Percentiles rank a stretch among this genome's conserved stretches.
Evolutionary conservation across 768 basidiomycete genomes (phyloP).

Genomic region (Floccularia luteovirens): DNA sequence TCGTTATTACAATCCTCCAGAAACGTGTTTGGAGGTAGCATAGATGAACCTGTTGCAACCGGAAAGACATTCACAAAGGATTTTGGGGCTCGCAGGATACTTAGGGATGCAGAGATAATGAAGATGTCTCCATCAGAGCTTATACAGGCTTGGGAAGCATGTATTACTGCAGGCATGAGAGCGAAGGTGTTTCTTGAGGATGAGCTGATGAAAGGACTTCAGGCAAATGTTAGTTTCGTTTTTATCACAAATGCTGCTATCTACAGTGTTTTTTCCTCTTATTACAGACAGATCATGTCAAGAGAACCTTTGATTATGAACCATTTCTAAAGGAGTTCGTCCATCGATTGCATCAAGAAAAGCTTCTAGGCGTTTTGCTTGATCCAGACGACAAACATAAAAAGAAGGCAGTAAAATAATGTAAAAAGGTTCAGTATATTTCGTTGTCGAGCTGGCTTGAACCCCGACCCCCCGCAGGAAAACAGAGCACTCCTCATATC

Average conservation of each 20-base stretch:
- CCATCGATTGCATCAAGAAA: constrained; percentile 33
- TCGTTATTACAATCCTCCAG: constrained; percentile 18
- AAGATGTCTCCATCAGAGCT: constrained; percentile 31
- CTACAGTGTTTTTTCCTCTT: neutral
- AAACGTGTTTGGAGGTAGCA: constrained; percentile 16
- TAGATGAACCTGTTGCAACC: constrained; percentile 13
- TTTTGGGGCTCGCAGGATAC: constrained; percentile 38
- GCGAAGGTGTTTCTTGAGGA: constrained; percentile 39
- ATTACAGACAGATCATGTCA: constrained; percentile 44
- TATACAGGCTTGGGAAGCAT: constrained; percentile 35
- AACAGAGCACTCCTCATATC: too few relatives aligned
- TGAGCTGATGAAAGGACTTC: constrained; percentile 33
- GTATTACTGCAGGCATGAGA: constrained; percentile 29
- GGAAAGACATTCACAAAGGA: constrained; percentile 28
- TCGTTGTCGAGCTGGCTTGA: neutral
- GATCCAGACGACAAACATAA: constrained; percentile 25
- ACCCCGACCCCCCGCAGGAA: too few relatives aligned
- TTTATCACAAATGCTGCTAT: neutral
- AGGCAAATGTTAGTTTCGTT: constrained; percentile 33
- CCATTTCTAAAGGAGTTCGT: constrained; percentile 48
- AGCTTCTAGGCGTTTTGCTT: constrained; percentile 35
- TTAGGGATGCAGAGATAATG: constrained; percentile 33
- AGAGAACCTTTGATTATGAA: constrained; percentile 57
- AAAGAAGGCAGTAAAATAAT: constrained; percentile 12
- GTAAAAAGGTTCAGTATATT: neutral